Percentiles rank a stretch among this genome's conserved stretches.
Evolutionary conservation across 2,329 filamentous ascomycete genomes (phyloP).

Genomic region (Aspergillus sclerotialis): DNA sequence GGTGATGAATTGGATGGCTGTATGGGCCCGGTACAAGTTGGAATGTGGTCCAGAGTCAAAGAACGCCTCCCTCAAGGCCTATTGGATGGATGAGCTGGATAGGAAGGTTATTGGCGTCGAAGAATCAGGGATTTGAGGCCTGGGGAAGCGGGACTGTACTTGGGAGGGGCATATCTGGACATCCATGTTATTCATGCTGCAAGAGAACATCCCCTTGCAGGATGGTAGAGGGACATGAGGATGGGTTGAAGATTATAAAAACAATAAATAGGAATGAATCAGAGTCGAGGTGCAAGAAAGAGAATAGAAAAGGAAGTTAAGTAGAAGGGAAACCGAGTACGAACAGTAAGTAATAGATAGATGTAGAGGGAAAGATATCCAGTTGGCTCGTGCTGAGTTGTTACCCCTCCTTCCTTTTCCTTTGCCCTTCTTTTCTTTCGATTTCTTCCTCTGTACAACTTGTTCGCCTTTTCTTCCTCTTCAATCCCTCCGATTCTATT

Average conservation of each 20-base stretch:
- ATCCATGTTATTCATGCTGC: too few species aligned
- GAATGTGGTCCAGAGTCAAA: conserved; percentile 10
- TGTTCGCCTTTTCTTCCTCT: conserved; percentile 3
- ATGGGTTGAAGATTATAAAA: not conserved
- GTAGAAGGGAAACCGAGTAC: not conserved
- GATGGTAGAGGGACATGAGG: too few species aligned
- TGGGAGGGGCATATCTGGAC: conserved; percentile 1
- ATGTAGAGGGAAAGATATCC: not conserved
- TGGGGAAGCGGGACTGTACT: not conserved
- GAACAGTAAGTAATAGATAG: not conserved
- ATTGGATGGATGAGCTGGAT: too few species aligned
- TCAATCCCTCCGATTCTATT: conserved; percentile 1
- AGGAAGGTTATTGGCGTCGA: conserved; percentile 11
- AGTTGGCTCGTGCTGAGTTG: conserved; percentile 1
- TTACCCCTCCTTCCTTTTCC: conserved; percentile 7
- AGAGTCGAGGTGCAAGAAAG: too few species aligned
- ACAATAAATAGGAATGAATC: not conserved
- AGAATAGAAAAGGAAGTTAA: not conserved
- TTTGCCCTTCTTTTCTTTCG: conserved; percentile 4
- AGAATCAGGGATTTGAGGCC: conserved; percentile 1
- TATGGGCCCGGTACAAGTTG: not conserved
- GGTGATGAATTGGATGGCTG: not conserved
- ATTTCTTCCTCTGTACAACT: conserved; percentile 3
- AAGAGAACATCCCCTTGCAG: too few species aligned
- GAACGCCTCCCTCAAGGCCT: conserved; percentile 5